Evolutionary conservation across 1,284 basidiomycete genomes (phyloP).

Genomic region (Trichosporon faecale): DNA sequence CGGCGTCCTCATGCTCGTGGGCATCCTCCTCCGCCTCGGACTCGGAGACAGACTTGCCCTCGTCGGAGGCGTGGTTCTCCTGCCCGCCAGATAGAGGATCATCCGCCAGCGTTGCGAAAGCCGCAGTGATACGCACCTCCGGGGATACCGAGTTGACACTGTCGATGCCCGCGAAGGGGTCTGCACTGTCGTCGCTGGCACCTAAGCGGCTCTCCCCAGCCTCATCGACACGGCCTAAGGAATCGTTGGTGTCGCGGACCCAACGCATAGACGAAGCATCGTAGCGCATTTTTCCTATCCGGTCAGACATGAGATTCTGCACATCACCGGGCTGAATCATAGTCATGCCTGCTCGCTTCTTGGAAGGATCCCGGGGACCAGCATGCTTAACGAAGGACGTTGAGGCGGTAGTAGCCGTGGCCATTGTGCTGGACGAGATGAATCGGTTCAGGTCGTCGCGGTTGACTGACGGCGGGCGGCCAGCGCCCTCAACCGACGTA

Average conservation of each 20-base stretch:
- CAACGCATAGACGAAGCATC: constrained; percentile 76
- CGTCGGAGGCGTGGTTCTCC: constrained; percentile 5
- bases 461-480: constrained; percentile 23
- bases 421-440: constrained; percentile 61
- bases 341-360: constrained; percentile 35
- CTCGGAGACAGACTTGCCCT: constrained; percentile 10
- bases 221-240: constrained; percentile 44
- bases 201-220: constrained; percentile 38
- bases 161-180: constrained; percentile 82
- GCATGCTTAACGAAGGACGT: constrained; percentile 79
- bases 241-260: constrained; percentile 61
- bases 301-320: constrained; percentile 60
- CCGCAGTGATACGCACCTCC: background rate
- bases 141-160: constrained; percentile 55
- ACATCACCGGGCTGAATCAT: constrained; percentile 74
- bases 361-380: constrained; percentile 57
- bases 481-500: constrained; percentile 17
- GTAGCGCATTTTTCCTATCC: constrained; percentile 80
- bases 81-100: background rate
- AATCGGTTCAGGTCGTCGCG: constrained; percentile 74
- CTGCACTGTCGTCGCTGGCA: constrained; percentile 64
- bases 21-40: background rate
- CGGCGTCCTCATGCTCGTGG: constrained; percentile 9
- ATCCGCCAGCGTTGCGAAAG: background rate
- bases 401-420: constrained; percentile 68